phyloP scores from a whole-genome alignment of 2,329 filamentous ascomycete genomes.

The Didymella keratinophila region DNA sequence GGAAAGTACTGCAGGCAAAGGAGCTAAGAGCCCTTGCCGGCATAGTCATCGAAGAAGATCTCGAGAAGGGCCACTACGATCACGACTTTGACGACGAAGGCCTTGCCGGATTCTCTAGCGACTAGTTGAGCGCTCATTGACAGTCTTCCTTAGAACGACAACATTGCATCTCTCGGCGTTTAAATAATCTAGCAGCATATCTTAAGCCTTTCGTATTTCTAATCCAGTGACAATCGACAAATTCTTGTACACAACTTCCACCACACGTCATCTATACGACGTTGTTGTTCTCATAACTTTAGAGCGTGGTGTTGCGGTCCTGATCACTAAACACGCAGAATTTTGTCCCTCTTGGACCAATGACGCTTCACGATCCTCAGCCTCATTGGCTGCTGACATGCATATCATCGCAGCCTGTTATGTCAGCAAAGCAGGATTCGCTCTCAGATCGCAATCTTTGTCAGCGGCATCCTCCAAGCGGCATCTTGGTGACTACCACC shows the following conservation, averaged over 20 bases:
- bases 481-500: background rate
- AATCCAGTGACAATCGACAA: background rate
- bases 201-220: background rate
- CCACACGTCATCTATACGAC: background rate
- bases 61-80: slow-evolving; percentile 22
- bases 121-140: background rate
- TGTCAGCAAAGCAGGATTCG: background rate
- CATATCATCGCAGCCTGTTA: background rate
- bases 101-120: slow-evolving; percentile 22
- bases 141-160: background rate
- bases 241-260: background rate
- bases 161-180: slow-evolving; percentile 2
- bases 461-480: background rate
- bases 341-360: background rate
- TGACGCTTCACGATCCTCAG: background rate
- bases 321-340: slow-evolving; percentile 1
- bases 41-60: slow-evolving; percentile 29
- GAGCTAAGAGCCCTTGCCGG: slow-evolving; percentile 35
- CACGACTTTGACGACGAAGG: slow-evolving; percentile 26
- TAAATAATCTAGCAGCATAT: background rate
- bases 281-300: background rate
- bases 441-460: background rate
- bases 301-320: background rate
- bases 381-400: background rate
- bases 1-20: slow-evolving; percentile 26